Base-by-base conservation (phyloP, 148 eudicot genomes). In the Nepenthes mirabilis region DNA sequence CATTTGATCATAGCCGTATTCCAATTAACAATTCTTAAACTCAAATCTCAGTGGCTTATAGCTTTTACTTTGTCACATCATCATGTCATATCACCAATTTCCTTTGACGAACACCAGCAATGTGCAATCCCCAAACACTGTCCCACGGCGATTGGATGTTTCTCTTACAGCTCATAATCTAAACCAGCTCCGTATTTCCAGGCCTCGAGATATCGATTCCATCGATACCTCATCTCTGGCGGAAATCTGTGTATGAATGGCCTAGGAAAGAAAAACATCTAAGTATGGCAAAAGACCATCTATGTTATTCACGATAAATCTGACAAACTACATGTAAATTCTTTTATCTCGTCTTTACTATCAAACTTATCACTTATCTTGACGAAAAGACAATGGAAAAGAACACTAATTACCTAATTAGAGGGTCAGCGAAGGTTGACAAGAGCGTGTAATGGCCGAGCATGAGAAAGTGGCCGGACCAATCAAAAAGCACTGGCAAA, bases 131-230 rank as follows among this genome's bases (percentile, higher is more conserved):
- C 14, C 14, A 32, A 43, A 43, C 35, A 6, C 49, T 43, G 12
- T 14, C 45, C n/a, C 9, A 34, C 9, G 34, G 48, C 48, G 8
- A 11, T 45, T 45, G 48, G 11, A 45, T 23, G 13, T 9, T 9
- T 33, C 8, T 12, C 64, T 76, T 61, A 72, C 47, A 84, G 62
- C 60, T 56, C 60, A 67, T 88, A 91, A 74, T 91, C 97, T 48
- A 88, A 73, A 66, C 97, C 97, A 65, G 96, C 80, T 55, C 97
- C 97, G 57, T 85, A 91, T 63, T 78, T 82, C 97, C 97, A 91
- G 54, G 96, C 93, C 65, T 91, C 96, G 9, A 91, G 89, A 80
- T 77, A 82, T 36, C 91, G 75, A 56, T 70, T 83, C 94, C 86
- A 88, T 66, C 65, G 76, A 72, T 79, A 91, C 68, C 66, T 85